Evolutionary conservation across 2,329 filamentous ascomycete species (phyloP).

Genomic region (Ceratocystis huliohia): DNA sequence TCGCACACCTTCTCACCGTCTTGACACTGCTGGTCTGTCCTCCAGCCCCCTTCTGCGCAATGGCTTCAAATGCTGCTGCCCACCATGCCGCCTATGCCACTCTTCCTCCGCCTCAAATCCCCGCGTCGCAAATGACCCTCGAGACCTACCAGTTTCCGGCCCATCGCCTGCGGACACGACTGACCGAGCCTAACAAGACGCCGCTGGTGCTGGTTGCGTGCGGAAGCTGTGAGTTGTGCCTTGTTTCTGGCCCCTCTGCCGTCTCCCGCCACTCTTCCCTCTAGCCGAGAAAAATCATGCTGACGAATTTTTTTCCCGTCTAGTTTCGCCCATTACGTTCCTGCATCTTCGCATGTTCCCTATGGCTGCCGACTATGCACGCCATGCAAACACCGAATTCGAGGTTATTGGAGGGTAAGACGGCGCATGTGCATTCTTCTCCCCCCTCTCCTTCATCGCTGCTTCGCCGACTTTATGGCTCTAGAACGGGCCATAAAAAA

Average conservation of each 20-base stretch:
- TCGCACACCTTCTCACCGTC: not conserved
- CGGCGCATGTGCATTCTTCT: not conserved
- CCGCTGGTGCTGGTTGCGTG: conserved; percentile 58
- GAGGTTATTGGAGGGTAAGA: conserved; percentile 73
- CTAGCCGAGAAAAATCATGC: not conserved
- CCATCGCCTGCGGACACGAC: conserved; percentile 42
- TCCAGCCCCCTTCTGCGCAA: not conserved
- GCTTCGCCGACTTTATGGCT: too few species aligned
- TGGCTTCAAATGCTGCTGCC: conserved; percentile 12
- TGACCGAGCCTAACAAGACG: conserved; percentile 40
- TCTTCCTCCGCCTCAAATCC: conserved; percentile 14
- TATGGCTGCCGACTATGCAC: conserved; percentile 69
- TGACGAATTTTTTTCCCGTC: not conserved
- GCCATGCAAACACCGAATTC: conserved; percentile 41
- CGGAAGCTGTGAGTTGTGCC: conserved; percentile 39
- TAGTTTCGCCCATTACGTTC: conserved; percentile 58
- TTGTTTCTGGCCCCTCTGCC: not conserved
- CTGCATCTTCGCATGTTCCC: conserved; percentile 79
- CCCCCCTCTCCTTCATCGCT: too few species aligned
- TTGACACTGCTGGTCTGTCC: not conserved
- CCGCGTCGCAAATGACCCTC: conserved; percentile 26
- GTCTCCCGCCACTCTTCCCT: not conserved
- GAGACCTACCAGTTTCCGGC: conserved; percentile 47
- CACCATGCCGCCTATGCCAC: conserved; percentile 12
- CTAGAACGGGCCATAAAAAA: not conserved